Conservation (phyloP, 768 basidiomycete genomes). For the Botryobasidium botryosum region DNA sequence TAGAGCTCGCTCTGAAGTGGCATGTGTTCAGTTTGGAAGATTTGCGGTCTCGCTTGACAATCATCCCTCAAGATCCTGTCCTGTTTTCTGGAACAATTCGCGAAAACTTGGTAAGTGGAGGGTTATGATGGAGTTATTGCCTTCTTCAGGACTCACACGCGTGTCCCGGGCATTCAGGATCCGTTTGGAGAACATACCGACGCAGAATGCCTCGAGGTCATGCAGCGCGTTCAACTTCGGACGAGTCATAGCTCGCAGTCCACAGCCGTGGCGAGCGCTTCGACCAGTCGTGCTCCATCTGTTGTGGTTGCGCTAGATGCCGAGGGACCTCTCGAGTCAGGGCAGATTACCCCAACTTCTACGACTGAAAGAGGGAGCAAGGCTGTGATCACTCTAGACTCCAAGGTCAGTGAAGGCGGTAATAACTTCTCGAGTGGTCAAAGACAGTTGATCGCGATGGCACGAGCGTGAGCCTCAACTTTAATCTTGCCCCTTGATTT, state of each 20-base stretch:
- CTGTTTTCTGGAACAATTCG: constrained; percentile 19
- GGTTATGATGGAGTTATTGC: neutral
- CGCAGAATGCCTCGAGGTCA: constrained; percentile 48
- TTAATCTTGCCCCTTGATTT: neutral
- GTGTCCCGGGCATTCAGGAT: constrained; percentile 13
- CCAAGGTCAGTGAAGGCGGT: constrained; percentile 24
- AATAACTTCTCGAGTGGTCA: constrained; percentile 29
- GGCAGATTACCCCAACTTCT: too few relatives aligned
- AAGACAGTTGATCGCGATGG: constrained; percentile 21
- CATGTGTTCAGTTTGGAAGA: neutral
- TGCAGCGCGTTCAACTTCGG: constrained; percentile 53
- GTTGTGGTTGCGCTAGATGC: too few relatives aligned
- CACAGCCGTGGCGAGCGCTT: too few relatives aligned
- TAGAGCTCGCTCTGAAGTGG: neutral
- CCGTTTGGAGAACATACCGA: constrained; percentile 21
- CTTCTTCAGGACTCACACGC: constrained; percentile 13
- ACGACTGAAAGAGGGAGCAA: neutral
- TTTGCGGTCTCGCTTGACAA: constrained; percentile 14
- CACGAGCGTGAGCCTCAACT: constrained; percentile 11
- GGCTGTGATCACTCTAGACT: constrained; percentile 17
- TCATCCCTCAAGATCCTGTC: constrained; percentile 26
- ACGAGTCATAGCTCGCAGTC: constrained; percentile 18
- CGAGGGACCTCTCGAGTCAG: too few relatives aligned
- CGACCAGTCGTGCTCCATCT: too few relatives aligned
- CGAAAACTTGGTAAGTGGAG: constrained; percentile 3